Evolutionary conservation across 441 rosid species (phyloP).

Genomic region (Mallotus repandus): DNA sequence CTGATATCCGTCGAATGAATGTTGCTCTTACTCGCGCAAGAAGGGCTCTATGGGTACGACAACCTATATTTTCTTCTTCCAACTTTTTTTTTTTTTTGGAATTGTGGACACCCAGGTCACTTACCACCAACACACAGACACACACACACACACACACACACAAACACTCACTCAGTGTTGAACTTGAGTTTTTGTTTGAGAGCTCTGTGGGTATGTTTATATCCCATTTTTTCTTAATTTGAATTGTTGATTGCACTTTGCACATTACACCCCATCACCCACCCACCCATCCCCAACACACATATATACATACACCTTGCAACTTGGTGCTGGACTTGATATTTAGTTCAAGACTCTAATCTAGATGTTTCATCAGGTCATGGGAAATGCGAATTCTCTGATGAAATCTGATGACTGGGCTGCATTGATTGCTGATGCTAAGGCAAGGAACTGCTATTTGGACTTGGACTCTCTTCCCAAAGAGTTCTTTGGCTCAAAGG

Average conservation of each 20-base stretch:
- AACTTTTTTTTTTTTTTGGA: not conserved
- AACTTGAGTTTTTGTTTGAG: not conserved
- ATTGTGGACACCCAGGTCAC: not conserved
- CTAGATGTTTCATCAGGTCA: constrained; percentile 54
- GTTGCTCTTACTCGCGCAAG: constrained; percentile 99
- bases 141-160: not conserved
- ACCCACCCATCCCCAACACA: not conserved
- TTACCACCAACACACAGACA: not conserved
- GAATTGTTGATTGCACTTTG: not conserved
- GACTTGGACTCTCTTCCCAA: constrained; percentile 90
- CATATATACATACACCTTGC: not conserved
- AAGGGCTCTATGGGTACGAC: constrained; percentile 79
- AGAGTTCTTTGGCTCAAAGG: constrained; percentile 56
- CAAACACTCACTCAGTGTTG: too few species aligned
- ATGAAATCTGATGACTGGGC: constrained; percentile 94
- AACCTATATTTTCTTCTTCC: constrained; percentile 33
- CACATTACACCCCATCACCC: not conserved
- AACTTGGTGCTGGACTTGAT: not conserved
- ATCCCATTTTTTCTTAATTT: not conserved
- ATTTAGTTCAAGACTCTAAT: not conserved
- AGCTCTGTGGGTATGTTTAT: too few species aligned
- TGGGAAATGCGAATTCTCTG: constrained; percentile 96
- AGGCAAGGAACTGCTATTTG: constrained; percentile 84
- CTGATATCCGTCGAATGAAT: constrained; percentile 97
- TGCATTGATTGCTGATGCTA: constrained; percentile 82